phyloP scores from a whole-genome alignment of 2,329 filamentous ascomycete genomes.

The Cladobotryum protrusum region DNA sequence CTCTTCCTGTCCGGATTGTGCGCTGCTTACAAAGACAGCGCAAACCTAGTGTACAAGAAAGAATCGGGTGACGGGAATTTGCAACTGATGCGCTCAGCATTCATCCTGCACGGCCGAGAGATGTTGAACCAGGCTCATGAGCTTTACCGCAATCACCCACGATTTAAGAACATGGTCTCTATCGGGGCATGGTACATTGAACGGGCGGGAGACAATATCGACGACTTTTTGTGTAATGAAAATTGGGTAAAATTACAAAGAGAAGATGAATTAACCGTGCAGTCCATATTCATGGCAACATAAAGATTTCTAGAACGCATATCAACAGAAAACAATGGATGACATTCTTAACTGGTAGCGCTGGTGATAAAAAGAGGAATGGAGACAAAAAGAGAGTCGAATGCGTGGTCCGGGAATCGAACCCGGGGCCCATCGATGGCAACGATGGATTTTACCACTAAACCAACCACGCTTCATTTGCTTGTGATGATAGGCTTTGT shows the following conservation, averaged over 20 bases:
- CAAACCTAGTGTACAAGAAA: slow-evolving; percentile 4
- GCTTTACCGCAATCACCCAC: neutral
- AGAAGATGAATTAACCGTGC: slow-evolving; percentile 7
- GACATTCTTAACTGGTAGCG: neutral
- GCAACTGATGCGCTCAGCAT: slow-evolving; percentile 12
- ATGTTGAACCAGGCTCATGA: slow-evolving; percentile 16
- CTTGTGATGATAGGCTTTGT: neutral
- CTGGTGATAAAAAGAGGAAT: neutral
- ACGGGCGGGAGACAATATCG: slow-evolving; percentile 11
- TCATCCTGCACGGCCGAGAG: slow-evolving; percentile 15
- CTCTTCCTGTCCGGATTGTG: slow-evolving; percentile 12
- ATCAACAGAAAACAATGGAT: neutral
- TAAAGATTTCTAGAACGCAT: neutral
- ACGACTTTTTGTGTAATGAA: slow-evolving; percentile 9
- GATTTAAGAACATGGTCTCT: slow-evolving; percentile 10
- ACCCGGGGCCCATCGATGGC: slow-evolving; percentile 18
- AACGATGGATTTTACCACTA: slow-evolving; percentile 21
- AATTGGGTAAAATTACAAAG: slow-evolving; percentile 13
- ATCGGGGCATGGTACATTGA: slow-evolving; percentile 16
- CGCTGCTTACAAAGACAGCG: slow-evolving; percentile 7
- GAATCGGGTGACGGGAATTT: slow-evolving; percentile 3
- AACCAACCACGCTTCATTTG: slow-evolving; percentile 16
- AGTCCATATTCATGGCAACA: slow-evolving; percentile 3
- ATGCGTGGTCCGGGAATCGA: slow-evolving; percentile 20
- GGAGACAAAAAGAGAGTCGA: neutral